phyloP scores from a whole-genome alignment of 352 stramenopile genomes.

The Pythium plurisporium region DNA sequence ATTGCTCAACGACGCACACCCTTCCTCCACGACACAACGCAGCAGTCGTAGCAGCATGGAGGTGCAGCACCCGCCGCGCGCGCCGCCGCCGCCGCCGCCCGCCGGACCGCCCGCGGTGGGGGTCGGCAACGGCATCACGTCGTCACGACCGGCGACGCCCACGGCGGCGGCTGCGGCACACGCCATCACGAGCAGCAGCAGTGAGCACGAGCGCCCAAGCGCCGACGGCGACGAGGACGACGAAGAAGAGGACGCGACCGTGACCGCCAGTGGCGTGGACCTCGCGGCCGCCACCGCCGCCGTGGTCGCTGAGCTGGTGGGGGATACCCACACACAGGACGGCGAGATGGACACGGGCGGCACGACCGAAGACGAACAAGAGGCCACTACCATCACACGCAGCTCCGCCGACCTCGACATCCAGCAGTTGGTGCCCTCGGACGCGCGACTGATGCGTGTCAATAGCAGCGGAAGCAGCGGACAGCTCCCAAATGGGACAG shows the following conservation, averaged over 20 bases:
- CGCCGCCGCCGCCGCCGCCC: not conserved
- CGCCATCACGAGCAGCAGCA: conserved; percentile 20
- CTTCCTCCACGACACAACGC: not conserved
- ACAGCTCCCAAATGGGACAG: too few species aligned
- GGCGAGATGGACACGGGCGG: too few species aligned
- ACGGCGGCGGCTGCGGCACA: not conserved
- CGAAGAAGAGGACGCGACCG: not conserved
- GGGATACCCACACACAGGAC: too few species aligned
- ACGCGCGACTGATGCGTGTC: not conserved
- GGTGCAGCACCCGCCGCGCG: not conserved
- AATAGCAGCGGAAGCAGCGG: not conserved
- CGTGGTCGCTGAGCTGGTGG: not conserved
- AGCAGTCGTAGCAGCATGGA: too few species aligned
- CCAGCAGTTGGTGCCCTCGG: conserved; percentile 5
- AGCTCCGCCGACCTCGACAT: not conserved
- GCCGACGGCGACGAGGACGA: not conserved
- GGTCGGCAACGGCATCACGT: not conserved
- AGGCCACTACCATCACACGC: not conserved
- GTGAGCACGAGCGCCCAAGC: not conserved
- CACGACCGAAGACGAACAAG: not conserved
- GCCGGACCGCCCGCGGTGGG: not conserved
- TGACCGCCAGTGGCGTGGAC: not conserved
- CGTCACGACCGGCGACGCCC: too few species aligned
- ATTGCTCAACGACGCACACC: too few species aligned
- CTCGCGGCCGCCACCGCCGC: not conserved